These are phyloP conservation scores for Coprinellus aureogranulatus DNA, from an alignment of 768 basidiomycete genomes.

Conservation along the genomic window DNA sequence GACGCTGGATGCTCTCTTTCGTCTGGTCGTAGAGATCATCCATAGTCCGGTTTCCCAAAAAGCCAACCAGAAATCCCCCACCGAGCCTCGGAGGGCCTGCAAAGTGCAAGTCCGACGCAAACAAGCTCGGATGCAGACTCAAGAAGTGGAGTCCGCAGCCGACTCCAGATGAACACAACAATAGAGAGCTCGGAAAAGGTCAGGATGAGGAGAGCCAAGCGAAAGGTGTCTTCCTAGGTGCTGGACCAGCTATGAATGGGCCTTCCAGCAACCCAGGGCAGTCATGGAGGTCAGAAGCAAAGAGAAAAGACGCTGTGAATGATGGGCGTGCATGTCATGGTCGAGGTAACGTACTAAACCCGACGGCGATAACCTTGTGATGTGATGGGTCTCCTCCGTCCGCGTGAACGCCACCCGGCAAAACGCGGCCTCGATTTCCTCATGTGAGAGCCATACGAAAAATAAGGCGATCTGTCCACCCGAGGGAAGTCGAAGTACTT, in stretches of 20 bases:
- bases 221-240: no score
- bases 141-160: no score
- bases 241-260: background rate
- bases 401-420: no score
- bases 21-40: background rate
- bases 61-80: background rate
- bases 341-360: background rate
- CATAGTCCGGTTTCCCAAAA: background rate
- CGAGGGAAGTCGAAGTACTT: no score
- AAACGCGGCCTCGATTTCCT: no score
- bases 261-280: background rate
- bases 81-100: background rate
- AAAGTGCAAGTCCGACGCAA: background rate
- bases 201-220: no score
- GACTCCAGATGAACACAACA: no score
- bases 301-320: background rate
- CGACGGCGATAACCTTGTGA: no score
- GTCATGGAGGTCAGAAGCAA: constrained; percentile 1
- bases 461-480: no score
- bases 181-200: no score
- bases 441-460: no score
- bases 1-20: background rate
- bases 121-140: background rate
- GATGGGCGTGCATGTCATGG: background rate
- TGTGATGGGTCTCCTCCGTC: no score